Base-by-base conservation (phyloP, 805 yeast genomes). In the Saturnispora galanensis region DNA sequence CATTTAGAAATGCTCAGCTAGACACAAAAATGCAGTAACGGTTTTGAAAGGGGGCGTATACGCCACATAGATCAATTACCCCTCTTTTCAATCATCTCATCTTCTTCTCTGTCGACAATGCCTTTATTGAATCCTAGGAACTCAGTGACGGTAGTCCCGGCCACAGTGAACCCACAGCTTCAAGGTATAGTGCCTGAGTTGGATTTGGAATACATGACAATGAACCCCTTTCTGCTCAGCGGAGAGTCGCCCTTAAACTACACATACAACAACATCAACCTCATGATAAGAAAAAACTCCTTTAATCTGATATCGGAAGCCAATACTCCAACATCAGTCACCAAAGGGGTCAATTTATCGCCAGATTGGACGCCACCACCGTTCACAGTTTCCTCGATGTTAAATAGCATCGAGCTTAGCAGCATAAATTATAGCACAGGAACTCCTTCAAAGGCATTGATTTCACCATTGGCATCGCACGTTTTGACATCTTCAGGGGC, bases 291-390 rank as follows among this genome's bases (percentile, higher is more conserved):
- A 32, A 40, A 12, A 17, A 40, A 32, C 26, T 40, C 42, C 15
- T 10, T 40, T n/a, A 38, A 40, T 31, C 11, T 31, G 9, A 16
- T 32, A 26, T 40, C 42, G 6, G 42, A 33, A 8, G 17, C 37
- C 1, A 32, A 30, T 15, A 40, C 42, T 11, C 42, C 42, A 15
- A 32, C 13, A 15, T 32, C 41, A 7, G 16, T 29, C 26, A 6
- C 26, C 26, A 21, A 21, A 21, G 33, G 41, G 13, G 8, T 7
- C 40, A 5, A 16, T 29, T 38, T 33, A n/a, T 40, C 42, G 5
- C 37, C 37, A 11, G 17, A 40, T 32, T 40, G 42, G 42, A 40
- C 42, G 4, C 42, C 42, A n/a, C 42, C 42, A 13, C 36, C 36
- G 5, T 31, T 26, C n/a, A 30, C 37, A 5, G 16, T 21, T 10